A percentile compares a stretch with the other conserved stretches of the same genome.
Conservation (phyloP, 2,329 filamentous ascomycete genomes). For the Aspergillus sp. region DNA sequence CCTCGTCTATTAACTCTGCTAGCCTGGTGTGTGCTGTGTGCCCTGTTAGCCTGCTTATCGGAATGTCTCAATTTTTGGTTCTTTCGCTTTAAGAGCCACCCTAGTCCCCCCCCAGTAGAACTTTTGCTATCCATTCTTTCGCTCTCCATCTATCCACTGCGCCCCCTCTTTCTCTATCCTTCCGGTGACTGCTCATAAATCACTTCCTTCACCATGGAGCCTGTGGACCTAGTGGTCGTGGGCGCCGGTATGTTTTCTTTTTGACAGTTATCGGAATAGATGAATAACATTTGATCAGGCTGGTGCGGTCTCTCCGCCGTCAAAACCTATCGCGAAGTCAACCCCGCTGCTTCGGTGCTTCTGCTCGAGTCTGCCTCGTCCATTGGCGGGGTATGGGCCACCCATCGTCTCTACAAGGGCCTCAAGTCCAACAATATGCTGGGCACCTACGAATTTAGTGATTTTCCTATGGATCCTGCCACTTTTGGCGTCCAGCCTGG, state of each 20-base stretch:
- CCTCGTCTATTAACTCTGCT: too few species aligned
- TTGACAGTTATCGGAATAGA: conserved; percentile 31
- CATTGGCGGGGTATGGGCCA: conserved; percentile 66
- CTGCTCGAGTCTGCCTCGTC: conserved; percentile 56
- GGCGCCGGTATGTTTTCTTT: conserved; percentile 18
- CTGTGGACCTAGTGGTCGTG: conserved; percentile 24
- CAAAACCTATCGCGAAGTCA: conserved; percentile 56
- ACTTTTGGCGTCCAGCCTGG: conserved; percentile 46
- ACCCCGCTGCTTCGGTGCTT: conserved; percentile 53
- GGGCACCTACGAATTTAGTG: conserved; percentile 68
- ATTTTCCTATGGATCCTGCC: conserved; percentile 63
- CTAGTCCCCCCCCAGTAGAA: too few species aligned
- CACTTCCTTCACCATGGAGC: conserved; percentile 16
- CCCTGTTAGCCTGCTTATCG: too few species aligned
- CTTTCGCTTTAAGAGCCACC: too few species aligned
- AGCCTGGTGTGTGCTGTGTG: too few species aligned
- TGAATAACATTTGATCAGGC: conserved; percentile 31
- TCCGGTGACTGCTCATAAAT: background rate
- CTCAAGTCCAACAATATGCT: conserved; percentile 71
- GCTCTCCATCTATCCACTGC: background rate
- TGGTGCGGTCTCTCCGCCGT: conserved; percentile 57
- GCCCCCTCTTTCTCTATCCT: background rate
- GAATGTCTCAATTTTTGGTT: too few species aligned
- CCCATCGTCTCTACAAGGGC: conserved; percentile 60
- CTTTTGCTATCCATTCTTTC: too few species aligned